Percentiles rank a stretch among this genome's conserved stretches.
These are phyloP conservation scores for Jaltomata sinuosa DNA, from an alignment of 257 asterid genomes.

Conservation along the genomic window DNA sequence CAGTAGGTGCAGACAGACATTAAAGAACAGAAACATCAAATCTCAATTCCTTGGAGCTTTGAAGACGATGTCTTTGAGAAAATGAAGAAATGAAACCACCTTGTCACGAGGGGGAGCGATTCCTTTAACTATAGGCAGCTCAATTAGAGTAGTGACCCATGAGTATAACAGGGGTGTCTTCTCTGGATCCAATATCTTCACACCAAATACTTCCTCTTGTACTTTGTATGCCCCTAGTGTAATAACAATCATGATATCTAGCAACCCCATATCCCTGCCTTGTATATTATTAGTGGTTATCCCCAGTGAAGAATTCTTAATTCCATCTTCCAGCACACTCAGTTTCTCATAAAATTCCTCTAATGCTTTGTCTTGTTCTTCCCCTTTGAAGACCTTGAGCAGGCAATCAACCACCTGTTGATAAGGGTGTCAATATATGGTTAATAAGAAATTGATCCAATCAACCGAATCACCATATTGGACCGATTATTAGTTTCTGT, in stretches of 20 bases:
- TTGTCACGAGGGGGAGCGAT: constrained; percentile 12
- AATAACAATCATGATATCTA: constrained; percentile 19
- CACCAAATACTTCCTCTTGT: constrained; percentile 21
- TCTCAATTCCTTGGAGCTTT: not conserved
- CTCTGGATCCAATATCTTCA: constrained; percentile 18
- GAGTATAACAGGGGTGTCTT: constrained; percentile 19
- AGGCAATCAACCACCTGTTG: constrained; percentile 12
- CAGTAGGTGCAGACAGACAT: not conserved
- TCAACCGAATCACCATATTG: not conserved
- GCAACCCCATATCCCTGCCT: constrained; percentile 10
- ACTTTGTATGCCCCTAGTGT: constrained; percentile 22
- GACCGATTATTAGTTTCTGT: too few relatives aligned
- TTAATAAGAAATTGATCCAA: not conserved
- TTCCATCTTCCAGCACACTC: constrained; percentile 20
- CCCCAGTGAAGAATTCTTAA: constrained; percentile 2
- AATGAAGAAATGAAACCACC: not conserved
- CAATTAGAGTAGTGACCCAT: constrained; percentile 16
- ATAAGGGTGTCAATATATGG: not conserved
- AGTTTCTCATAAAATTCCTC: constrained; percentile 17
- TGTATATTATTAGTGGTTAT: not conserved
- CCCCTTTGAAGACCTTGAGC: constrained; percentile 2
- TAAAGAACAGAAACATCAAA: not conserved
- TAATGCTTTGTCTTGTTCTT: constrained; percentile 2
- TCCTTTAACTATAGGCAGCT: not conserved
- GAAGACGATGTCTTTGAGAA: not conserved